Conservation (phyloP, 805 yeast species). For the Sugiyamaella valdiviana region DNA sequence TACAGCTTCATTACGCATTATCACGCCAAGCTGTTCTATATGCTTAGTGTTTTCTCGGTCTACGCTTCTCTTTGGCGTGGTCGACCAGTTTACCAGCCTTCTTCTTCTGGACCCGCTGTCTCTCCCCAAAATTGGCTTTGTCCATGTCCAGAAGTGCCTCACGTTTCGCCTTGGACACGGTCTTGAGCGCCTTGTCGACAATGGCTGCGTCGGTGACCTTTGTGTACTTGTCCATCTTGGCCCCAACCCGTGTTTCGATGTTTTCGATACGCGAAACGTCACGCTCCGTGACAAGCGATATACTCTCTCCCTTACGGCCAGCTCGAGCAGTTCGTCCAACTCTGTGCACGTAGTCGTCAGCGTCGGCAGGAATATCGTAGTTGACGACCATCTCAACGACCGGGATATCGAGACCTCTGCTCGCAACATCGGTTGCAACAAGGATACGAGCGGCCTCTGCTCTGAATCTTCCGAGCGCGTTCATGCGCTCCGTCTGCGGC, state of each 20-base stretch:
- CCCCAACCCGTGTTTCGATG: conserved; percentile 77
- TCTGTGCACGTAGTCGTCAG: conserved; percentile 93
- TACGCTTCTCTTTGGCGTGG: background rate
- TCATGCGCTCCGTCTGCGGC: conserved; percentile 88
- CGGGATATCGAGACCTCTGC: conserved; percentile 96
- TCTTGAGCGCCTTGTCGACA: conserved; percentile 62
- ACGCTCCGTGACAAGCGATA: conserved; percentile 76
- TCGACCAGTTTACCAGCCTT: conserved; percentile 23
- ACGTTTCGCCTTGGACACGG: conserved; percentile 75
- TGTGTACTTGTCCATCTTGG: conserved; percentile 71
- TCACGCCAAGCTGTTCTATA: background rate
- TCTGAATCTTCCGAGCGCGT: conserved; percentile 84
- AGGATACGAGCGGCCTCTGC: conserved; percentile 91
- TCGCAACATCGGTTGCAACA: conserved; percentile 94
- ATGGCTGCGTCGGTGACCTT: conserved; percentile 69
- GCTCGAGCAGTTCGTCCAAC: conserved; percentile 99
- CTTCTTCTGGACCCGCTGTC: conserved; percentile 45
- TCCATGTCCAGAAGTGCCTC: conserved; percentile 94
- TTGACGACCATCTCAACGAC: conserved; percentile 83
- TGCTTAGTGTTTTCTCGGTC: background rate
- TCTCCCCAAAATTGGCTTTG: conserved; percentile 79
- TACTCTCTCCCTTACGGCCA: conserved; percentile 78
- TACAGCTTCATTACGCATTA: background rate
- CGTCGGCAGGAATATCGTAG: conserved; percentile 90
- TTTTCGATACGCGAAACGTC: conserved; percentile 77